Conservation (phyloP, 1,139 yeast species). For the Scheffersomyces quercinus region DNA sequence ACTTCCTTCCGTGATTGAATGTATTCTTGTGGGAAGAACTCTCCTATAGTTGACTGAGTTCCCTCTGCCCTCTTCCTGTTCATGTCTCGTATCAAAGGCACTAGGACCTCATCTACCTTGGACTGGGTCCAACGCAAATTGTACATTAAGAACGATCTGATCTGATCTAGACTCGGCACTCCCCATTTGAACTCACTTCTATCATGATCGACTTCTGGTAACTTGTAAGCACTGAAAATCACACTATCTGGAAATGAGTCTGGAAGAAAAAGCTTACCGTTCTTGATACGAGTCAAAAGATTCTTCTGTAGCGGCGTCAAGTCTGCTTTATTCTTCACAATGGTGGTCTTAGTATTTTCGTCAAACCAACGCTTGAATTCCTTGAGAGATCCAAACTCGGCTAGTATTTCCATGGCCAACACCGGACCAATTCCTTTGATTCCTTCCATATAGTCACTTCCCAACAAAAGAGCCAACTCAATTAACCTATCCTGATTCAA, state of each 20-base stretch:
- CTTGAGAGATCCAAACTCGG: slow-evolving; percentile 63
- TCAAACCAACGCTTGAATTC: slow-evolving; percentile 44
- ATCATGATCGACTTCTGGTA: slow-evolving; percentile 85
- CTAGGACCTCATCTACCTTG: slow-evolving; percentile 76
- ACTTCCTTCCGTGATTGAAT: slow-evolving; percentile 46
- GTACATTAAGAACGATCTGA: slow-evolving; percentile 66
- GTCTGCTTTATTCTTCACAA: slow-evolving; percentile 13
- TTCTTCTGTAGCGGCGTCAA: slow-evolving; percentile 41
- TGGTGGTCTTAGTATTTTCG: slow-evolving; percentile 21
- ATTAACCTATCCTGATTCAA: slow-evolving; percentile 63
- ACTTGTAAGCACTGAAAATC: slow-evolving; percentile 70
- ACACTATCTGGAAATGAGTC: slow-evolving; percentile 67
- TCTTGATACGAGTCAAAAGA: slow-evolving; percentile 56
- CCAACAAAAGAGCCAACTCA: slow-evolving; percentile 77
- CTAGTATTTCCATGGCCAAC: slow-evolving; percentile 86
- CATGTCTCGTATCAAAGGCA: slow-evolving; percentile 85
- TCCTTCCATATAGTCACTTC: slow-evolving; percentile 95
- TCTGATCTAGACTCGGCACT: slow-evolving; percentile 75
- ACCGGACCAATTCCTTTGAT: slow-evolving; percentile 92
- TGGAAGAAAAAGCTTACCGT: slow-evolving; percentile 63
- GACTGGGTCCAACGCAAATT: slow-evolving; percentile 83
- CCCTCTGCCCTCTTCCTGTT: slow-evolving; percentile 59
- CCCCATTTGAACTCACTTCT: slow-evolving; percentile 86
- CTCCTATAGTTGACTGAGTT: slow-evolving; percentile 56
- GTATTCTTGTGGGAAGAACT: slow-evolving; percentile 57